Evolutionary conservation across 169 alveolate species (phyloP), one percentile per base, ranked within the genome.

Genomic region (Eimeria tenella): DNA sequence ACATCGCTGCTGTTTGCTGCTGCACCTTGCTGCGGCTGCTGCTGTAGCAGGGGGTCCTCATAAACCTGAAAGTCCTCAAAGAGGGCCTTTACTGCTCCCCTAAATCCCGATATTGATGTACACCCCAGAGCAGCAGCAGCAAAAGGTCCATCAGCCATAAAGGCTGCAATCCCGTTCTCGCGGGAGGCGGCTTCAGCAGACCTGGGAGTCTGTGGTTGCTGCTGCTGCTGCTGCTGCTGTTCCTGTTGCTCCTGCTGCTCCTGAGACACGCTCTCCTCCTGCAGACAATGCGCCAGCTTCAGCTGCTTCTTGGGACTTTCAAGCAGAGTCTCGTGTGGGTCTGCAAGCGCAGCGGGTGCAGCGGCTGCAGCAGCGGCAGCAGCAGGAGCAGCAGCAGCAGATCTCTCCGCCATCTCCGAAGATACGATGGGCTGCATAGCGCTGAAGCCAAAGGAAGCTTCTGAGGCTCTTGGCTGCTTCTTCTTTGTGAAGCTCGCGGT

Each of bases 41-140:
- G 68, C 21, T 10, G 68, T 1, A 58, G 68, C 68, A 58, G 68
- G 68, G 91, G 58, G 91, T 83, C 74, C 25, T 83, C 91, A 25
- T 83, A 83, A 74, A 83, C 91, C 91, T 83, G 91, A 25, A 83
- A 83, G 25, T 83, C 91, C 60, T 83, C 91, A 21, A 58, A 83
- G 0, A 83, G 77, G 9, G 91, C 58, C 77, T 83, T 83, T 17
- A 83, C 25, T 4, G 91, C 55, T 42, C 79, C 91, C 60, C 63
- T 8, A 53, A 83, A 60, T 0, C 79, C 91, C 17, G 10, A 56
- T 5, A 6, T 17, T 0, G 86, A 11, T 10, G 86, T 9, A 15
- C 15, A 9, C 21, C 62, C 25, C 68, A 58, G 2, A 17, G 11
- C 4, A 58, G 21, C 11, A 10, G 11, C 68, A 58, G 11, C 68